Evolutionary conservation across 1,139 yeast species (phyloP), one percentile per base, ranked within the genome.

Genomic region (Chernovozyma sophiae-reginae): DNA sequence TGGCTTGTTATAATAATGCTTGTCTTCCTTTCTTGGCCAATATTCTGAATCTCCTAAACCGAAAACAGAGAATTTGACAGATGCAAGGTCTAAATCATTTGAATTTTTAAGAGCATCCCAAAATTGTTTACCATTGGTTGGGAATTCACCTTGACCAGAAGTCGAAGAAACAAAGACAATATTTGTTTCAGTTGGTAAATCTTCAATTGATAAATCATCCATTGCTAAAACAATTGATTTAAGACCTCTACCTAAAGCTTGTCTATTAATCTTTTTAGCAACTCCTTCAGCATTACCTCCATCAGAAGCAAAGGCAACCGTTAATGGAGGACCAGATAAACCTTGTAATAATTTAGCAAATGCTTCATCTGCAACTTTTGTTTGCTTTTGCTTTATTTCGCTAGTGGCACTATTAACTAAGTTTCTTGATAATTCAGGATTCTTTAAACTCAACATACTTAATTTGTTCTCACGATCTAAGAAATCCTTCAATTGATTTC

Each of bases 111-210:
- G 62, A 29, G 75, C 76, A 50, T 89, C 97, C 97, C 97, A 90
- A 55, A 89, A 81, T 38, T 71, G 75, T 52, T 90, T 86, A 62
- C 97, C 97, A 58, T 89, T 92, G 49, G 87, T 92, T 32, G 97
- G 97, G 67, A 90, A 82, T 62, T 90, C 97, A 72, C 97, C 97
- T 71, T 90, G 97, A 46, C 97, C 97, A 6, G 96, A 90, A 35
- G 97, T 90, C 4, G 97, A 86, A 19, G 92, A 72, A 35, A 90
- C 72, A 49, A 90, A 83, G 14, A 86, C 80, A 43, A 90, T 75
- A 58, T 87, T 86, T 43, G 86, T 86, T 59, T 86, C 96, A 35
- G 77, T 72, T 25, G 87, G 79, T 43, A 90, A 70, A 47, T 87
- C 96, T 52, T 87, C 96, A 34, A 84, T 56, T 3, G 87, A 75